These are phyloP conservation scores for Colletotrichum simmondsii DNA, from an alignment of 2,329 filamentous ascomycete species.

Conservation along the genomic window DNA sequence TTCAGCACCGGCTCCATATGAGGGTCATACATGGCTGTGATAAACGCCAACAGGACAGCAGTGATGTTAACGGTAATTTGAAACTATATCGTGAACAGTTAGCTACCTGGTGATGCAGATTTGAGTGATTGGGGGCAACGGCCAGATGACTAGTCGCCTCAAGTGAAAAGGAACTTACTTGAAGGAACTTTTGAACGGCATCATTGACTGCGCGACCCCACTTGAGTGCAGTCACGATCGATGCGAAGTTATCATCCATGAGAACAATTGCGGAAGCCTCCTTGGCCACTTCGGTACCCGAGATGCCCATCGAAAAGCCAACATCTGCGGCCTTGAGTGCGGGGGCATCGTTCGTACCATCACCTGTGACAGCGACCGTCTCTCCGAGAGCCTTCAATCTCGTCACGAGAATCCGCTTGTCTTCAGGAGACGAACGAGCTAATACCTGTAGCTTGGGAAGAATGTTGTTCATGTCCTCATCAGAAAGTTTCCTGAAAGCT, in stretches of 20 bases:
- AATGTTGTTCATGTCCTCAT: constrained; percentile 58
- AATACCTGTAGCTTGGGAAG: constrained; percentile 74
- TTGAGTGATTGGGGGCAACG: background rate
- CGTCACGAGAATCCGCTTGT: constrained; percentile 74
- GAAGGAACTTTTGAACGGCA: constrained; percentile 72
- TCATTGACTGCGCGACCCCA: constrained; percentile 74
- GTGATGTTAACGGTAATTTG: constrained; percentile 73
- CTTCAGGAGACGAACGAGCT: constrained; percentile 75
- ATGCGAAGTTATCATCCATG: constrained; percentile 71
- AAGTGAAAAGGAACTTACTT: constrained; percentile 51
- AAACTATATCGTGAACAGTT: constrained; percentile 47
- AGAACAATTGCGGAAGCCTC: constrained; percentile 71
- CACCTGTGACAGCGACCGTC: constrained; percentile 74
- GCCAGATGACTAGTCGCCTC: background rate
- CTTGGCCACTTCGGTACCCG: constrained; percentile 72
- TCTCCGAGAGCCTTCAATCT: constrained; percentile 72
- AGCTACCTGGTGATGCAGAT: background rate
- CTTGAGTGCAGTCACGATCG: constrained; percentile 70
- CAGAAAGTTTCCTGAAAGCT: constrained; percentile 67
- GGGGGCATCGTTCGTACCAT: constrained; percentile 74
- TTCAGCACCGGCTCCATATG: constrained; percentile 64
- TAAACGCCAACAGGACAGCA: constrained; percentile 67
- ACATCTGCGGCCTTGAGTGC: constrained; percentile 75
- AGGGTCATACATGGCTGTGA: constrained; percentile 64
- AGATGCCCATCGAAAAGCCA: constrained; percentile 76